Evolutionary conservation across 441 rosid genomes (phyloP).

Genomic region (Jatropha multifida): DNA sequence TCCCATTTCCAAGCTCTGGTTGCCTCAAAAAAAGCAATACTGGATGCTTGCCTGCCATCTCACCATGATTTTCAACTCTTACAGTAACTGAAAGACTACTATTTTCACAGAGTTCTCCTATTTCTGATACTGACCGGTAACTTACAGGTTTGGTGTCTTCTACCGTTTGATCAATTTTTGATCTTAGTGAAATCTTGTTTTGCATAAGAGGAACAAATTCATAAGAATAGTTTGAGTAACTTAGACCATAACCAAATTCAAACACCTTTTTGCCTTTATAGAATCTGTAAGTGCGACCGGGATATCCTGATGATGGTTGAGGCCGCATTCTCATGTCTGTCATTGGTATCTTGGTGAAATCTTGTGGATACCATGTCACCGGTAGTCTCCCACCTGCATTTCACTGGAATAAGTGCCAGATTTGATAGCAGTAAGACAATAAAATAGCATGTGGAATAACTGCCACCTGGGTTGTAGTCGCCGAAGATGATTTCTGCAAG

Average conservation of each 20-base stretch:
- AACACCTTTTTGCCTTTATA: slow-evolving; percentile 59
- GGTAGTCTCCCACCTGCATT: slow-evolving; percentile 76
- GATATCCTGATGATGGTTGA: slow-evolving; percentile 52
- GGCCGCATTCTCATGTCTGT: slow-evolving; percentile 93
- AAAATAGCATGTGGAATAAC: not conserved
- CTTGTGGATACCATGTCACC: slow-evolving; percentile 83
- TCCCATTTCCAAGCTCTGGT: slow-evolving; percentile 36
- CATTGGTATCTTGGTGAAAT: slow-evolving; percentile 63
- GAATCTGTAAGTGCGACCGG: slow-evolving; percentile 89
- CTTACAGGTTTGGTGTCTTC: slow-evolving; percentile 26
- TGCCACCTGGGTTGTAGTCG: slow-evolving; percentile 70
- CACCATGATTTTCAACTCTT: slow-evolving; percentile 58
- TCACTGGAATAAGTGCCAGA: not conserved
- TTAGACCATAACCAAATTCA: slow-evolving; percentile 73
- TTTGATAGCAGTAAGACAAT: not conserved
- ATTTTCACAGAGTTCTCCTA: slow-evolving; percentile 44
- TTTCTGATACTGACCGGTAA: slow-evolving; percentile 41
- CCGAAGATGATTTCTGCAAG: slow-evolving; percentile 71
- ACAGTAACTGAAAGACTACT: slow-evolving; percentile 46
- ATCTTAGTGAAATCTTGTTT: slow-evolving; percentile 34
- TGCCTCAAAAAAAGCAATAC: slow-evolving; percentile 56
- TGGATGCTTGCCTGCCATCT: slow-evolving; percentile 72
- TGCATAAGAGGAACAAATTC: slow-evolving; percentile 30
- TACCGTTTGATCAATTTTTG: slow-evolving; percentile 8
- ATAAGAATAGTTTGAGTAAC: slow-evolving; percentile 68